Evolutionary conservation across 2,329 filamentous ascomycete genomes (phyloP).

Genomic region (Saccharata proteae): DNA sequence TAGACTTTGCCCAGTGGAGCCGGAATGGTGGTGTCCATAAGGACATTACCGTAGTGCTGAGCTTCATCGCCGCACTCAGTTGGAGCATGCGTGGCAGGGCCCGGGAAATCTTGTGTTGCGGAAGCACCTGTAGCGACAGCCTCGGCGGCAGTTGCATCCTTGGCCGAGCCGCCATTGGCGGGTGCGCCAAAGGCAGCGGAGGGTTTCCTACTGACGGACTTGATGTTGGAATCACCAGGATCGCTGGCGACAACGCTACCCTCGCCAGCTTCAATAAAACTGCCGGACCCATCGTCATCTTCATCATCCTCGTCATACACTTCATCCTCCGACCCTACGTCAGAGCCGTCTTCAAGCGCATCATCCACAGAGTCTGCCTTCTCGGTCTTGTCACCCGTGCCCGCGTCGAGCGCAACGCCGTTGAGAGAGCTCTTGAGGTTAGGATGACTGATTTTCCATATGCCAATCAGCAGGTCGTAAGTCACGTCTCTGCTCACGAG

Average conservation of each 20-base stretch:
- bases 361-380: constrained; percentile 52
- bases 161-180: constrained; percentile 28
- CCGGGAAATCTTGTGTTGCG: constrained; percentile 58
- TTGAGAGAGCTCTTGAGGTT: constrained; percentile 84
- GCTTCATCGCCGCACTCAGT: constrained; percentile 75
- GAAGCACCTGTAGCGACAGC: constrained; percentile 29
- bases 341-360: constrained; percentile 32
- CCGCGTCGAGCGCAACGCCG: constrained; percentile 68
- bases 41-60: constrained; percentile 69
- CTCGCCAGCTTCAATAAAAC: constrained; percentile 43
- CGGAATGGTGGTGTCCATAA: constrained; percentile 75
- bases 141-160: constrained; percentile 24
- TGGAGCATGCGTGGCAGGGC: constrained; percentile 65
- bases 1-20: constrained; percentile 90
- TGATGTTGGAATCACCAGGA: constrained; percentile 29
- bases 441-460: constrained; percentile 95
- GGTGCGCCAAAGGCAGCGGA: constrained; percentile 42
- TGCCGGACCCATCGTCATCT: constrained; percentile 57
- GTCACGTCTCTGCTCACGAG: constrained; percentile 90
- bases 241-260: constrained; percentile 45
- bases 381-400: constrained; percentile 80
- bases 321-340: constrained; percentile 61
- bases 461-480: constrained; percentile 92
- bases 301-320: constrained; percentile 72
- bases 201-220: constrained; percentile 55